Base-by-base conservation (phyloP, 441 rosid species). In the Populus hybrid region DNA sequence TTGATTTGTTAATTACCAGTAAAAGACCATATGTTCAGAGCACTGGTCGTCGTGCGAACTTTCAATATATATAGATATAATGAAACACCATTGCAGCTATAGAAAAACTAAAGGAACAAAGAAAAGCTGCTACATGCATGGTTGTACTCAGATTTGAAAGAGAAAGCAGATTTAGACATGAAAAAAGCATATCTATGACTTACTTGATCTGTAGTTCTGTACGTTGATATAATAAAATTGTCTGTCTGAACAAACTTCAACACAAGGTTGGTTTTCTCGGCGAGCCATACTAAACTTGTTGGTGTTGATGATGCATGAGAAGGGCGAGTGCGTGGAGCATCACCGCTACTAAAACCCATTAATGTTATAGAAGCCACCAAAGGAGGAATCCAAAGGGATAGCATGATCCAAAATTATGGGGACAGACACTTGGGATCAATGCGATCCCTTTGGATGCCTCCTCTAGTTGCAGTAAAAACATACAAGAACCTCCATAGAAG, bases 371-470 rank as follows among this genome's bases (percentile, higher is more conserved):
- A 82, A 94, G 97, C 97, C 85, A 88, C 89, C 84, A 80, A 84
- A 94, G 97, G 91, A 94, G 88, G 87, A 86, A 93, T 94, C 98
- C 97, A 89, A 94, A 92, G 91, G 92, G 95, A 89, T 93, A 90
- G 98, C 98, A 94, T 93, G 97, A 94, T 94, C 98, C 97, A 38
- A 75, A 85, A 81, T 26, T 16, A 67, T 67, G 8, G 20, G 32
- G 32, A 30, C 32, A 30, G 30, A 9, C 70, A 67, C 46, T 63
- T 53, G 76, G 95, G 97, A 92, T 92, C 97, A 94, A 94, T 94
- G 98, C 98, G 98, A 94, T 94, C 98, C 98, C 97, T 94, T 94
- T 94, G 98, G 98, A 94, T 92, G 86, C 90, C 81, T 91, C 89
- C 99, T 93, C 80, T 82, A 88, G 91, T 90, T 81, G 84, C 86